Percentiles rank a stretch among this genome's conserved stretches.
These are phyloP conservation scores for Boletus sp. DNA, from an alignment of 768 basidiomycete species.

Conservation along the genomic window DNA sequence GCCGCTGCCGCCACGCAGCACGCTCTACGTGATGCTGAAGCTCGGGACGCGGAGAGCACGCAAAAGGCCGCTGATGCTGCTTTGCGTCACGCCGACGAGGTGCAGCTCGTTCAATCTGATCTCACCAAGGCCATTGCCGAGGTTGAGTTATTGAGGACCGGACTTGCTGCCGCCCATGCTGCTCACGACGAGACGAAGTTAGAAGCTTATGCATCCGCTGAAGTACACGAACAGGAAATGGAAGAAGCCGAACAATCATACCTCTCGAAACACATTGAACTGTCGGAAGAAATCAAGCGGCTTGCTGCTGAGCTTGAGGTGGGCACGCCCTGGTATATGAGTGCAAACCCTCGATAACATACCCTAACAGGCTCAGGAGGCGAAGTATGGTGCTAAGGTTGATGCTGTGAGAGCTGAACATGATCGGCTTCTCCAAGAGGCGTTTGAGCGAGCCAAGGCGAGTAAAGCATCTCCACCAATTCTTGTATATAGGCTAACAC, in stretches of 20 bases:
- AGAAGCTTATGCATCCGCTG: conserved; percentile 43
- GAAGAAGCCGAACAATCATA: conserved; percentile 51
- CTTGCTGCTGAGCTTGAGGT: conserved; percentile 68
- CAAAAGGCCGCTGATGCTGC: conserved; percentile 40
- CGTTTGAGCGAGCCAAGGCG: conserved; percentile 79
- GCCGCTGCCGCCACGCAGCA: conserved; percentile 47
- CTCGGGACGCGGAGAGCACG: conserved; percentile 45
- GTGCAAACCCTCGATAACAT: neutral
- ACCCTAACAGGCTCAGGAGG: conserved; percentile 57
- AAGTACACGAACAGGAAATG: conserved; percentile 46
- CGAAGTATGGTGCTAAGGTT: conserved; percentile 63
- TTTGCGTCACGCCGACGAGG: conserved; percentile 43
- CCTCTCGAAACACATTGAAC: conserved; percentile 46
- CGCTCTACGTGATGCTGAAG: conserved; percentile 44
- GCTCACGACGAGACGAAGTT: conserved; percentile 49
- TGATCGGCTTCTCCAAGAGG: conserved; percentile 55
- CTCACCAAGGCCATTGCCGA: conserved; percentile 43
- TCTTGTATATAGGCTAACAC: conserved; percentile 7
- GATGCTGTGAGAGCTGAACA: conserved; percentile 66
- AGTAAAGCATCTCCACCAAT: conserved; percentile 6
- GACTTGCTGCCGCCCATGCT: conserved; percentile 43
- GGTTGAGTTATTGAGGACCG: conserved; percentile 43
- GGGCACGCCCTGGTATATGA: conserved; percentile 11
- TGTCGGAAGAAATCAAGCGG: conserved; percentile 52
- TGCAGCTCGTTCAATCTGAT: conserved; percentile 43